A percentile compares a stretch with the other conserved stretches of the same genome.
phyloP scores from a whole-genome alignment of 1,139 yeast genomes.

The Yamadazyma buinensis region DNA sequence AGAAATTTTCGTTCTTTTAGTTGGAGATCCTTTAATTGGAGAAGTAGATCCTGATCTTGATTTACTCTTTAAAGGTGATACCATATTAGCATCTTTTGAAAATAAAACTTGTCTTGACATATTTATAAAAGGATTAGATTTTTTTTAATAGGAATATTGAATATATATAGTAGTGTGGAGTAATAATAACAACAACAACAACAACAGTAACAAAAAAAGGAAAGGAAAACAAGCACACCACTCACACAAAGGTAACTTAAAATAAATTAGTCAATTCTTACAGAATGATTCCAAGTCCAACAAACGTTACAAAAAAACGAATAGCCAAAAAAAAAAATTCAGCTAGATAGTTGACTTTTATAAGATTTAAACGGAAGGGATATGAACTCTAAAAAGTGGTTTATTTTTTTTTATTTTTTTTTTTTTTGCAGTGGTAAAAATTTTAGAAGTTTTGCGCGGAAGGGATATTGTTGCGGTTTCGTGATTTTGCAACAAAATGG shows the following conservation, averaged over 20 bases:
- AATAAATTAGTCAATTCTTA: too few species aligned
- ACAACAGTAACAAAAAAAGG: too few species aligned
- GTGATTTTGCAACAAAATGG: neutral
- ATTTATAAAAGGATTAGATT: neutral
- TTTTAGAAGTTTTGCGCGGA: slow-evolving; percentile 1
- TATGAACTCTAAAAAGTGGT: too few species aligned
- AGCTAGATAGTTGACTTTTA: too few species aligned
- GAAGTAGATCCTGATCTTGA: slow-evolving; percentile 12
- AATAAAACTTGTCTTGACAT: slow-evolving; percentile 11
- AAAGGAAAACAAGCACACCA: too few species aligned
- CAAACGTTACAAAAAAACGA: too few species aligned
- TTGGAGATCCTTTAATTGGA: slow-evolving; percentile 20
- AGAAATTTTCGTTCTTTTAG: slow-evolving; percentile 29
- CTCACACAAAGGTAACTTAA: too few species aligned
- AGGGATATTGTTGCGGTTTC: neutral
- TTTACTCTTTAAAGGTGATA: slow-evolving; percentile 15
- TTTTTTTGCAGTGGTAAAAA: neutral
- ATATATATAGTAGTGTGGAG: neutral
- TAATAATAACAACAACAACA: neutral
- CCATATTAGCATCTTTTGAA: slow-evolving; percentile 11
- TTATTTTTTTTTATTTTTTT: too few species aligned
- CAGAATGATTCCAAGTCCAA: too few species aligned
- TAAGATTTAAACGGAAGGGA: too few species aligned
- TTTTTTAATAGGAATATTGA: too few species aligned
- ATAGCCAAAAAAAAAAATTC: too few species aligned